Percentiles rank a stretch among this genome's conserved stretches.
Conservation (phyloP, 2,329 filamentous ascomycete genomes). For the Cladosporium sp. region DNA sequence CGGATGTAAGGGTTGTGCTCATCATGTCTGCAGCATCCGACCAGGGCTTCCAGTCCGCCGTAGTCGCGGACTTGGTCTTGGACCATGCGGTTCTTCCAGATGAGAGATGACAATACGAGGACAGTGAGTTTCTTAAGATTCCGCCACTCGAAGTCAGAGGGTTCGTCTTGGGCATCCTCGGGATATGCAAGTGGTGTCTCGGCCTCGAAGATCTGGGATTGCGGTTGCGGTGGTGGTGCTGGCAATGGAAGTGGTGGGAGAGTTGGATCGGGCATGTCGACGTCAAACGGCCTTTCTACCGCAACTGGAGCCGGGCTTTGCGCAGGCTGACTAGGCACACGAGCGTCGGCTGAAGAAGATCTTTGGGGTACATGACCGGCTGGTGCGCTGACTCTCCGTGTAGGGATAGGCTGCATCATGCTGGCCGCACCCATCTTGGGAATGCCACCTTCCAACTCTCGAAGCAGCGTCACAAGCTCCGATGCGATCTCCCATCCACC, state of each 20-base stretch:
- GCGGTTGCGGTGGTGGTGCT: slow-evolving; percentile 15
- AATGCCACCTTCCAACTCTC: slow-evolving; percentile 75
- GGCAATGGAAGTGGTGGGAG: slow-evolving; percentile 38
- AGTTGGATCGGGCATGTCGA: slow-evolving; percentile 29
- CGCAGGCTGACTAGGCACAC: slow-evolving; percentile 16
- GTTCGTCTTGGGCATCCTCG: slow-evolving; percentile 59
- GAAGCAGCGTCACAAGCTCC: slow-evolving; percentile 82
- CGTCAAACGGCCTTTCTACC: slow-evolving; percentile 68
- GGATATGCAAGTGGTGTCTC: slow-evolving; percentile 42
- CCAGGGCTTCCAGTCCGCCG: slow-evolving; percentile 81
- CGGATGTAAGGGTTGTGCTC: slow-evolving; percentile 93
- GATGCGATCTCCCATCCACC: slow-evolving; percentile 91
- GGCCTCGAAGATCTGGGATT: slow-evolving; percentile 39
- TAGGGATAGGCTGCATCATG: slow-evolving; percentile 14
- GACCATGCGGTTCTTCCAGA: slow-evolving; percentile 82
- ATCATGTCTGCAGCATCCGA: slow-evolving; percentile 88
- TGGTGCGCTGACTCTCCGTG: slow-evolving; percentile 16
- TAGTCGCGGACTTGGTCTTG: slow-evolving; percentile 85
- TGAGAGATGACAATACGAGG: slow-evolving; percentile 81
- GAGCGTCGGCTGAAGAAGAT: slow-evolving; percentile 20
- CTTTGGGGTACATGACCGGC: slow-evolving; percentile 14
- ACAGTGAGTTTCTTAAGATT: slow-evolving; percentile 93
- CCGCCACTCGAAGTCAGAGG: slow-evolving; percentile 68
- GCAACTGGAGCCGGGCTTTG: slow-evolving; percentile 38
- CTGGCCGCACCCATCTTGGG: slow-evolving; percentile 18